These are phyloP conservation scores for Rhodomyrtus tomentosa DNA, from an alignment of 345 rosid genomes.

Conservation along the genomic window DNA sequence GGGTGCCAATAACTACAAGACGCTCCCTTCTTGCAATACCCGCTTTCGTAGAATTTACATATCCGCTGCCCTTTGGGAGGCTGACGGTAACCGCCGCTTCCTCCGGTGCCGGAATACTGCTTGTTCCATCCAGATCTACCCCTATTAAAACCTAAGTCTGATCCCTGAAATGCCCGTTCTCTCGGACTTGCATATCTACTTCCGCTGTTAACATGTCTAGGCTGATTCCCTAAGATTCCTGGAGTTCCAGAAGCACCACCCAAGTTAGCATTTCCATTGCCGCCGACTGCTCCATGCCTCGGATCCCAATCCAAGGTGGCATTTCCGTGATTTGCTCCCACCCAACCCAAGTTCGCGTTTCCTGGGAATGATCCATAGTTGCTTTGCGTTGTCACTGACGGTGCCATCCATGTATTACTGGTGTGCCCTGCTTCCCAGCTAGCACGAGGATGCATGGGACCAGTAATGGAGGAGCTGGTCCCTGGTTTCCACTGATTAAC, in stretches of 20 bases:
- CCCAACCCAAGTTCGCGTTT: conserved; percentile 15
- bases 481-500: conserved; percentile 41
- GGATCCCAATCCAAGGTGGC: conserved; percentile 18
- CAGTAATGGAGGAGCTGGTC: conserved; percentile 36
- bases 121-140: conserved; percentile 34
- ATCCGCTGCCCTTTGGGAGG: conserved; percentile 60
- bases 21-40: conserved; percentile 69
- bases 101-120: conserved; percentile 28
- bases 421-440: conserved; percentile 13
- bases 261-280: conserved; percentile 23
- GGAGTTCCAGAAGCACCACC: conserved; percentile 12
- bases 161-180: conserved; percentile 38
- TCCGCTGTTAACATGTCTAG: conserved; percentile 20
- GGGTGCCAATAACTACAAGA: conserved; percentile 77
- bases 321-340: conserved; percentile 14
- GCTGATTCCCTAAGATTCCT: conserved; percentile 41
- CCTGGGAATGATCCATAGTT: conserved; percentile 34
- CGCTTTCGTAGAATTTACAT: conserved; percentile 71
- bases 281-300: conserved; percentile 22
- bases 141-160: conserved; percentile 34
- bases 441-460: conserved; percentile 25
- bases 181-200: conserved; percentile 33
- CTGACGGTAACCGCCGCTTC: conserved; percentile 27
- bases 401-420: conserved; percentile 27
- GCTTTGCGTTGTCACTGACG: conserved; percentile 22